A percentile compares a stretch with the other conserved stretches of the same genome.
These are phyloP conservation scores for Osmanthus fragrans DNA, from an alignment of 257 asterid species.

Conservation along the genomic window DNA sequence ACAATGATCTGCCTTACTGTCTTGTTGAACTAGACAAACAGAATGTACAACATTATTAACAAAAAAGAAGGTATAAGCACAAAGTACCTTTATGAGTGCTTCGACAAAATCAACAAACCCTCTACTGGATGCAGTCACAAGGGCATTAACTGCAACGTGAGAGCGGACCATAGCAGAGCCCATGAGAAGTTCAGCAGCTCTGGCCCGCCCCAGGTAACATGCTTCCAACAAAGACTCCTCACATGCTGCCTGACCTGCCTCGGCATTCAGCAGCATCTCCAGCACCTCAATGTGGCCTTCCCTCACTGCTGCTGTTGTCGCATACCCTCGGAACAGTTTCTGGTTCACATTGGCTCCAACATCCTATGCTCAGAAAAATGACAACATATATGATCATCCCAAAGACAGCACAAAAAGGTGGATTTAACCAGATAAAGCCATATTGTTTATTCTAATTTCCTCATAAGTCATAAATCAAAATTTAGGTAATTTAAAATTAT, in stretches of 20 bases:
- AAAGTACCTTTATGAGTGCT: conserved; percentile 58
- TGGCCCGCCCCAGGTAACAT: conserved; percentile 46
- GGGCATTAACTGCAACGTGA: conserved; percentile 69
- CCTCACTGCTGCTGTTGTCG: conserved; percentile 76
- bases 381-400: background rate
- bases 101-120: conserved; percentile 56
- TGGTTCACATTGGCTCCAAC: conserved; percentile 67
- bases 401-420: background rate
- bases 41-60: background rate
- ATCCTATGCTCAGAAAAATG: conserved; percentile 39
- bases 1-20: background rate
- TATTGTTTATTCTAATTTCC: background rate
- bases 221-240: conserved; percentile 86
- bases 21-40: background rate
- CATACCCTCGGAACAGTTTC: conserved; percentile 72
- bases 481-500: background rate
- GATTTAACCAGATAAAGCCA: conserved; percentile 16
- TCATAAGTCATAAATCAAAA: background rate
- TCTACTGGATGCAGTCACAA: conserved; percentile 65
- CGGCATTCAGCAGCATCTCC: conserved; percentile 54
- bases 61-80: background rate
- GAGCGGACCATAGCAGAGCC: conserved; percentile 65
- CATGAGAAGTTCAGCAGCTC: conserved; percentile 66
- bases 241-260: conserved; percentile 67
- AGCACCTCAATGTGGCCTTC: conserved; percentile 64